These are phyloP conservation scores for Coemansia javaensis DNA, from an alignment of 192 early-diverging fungal genomes.

Conservation along the genomic window DNA sequence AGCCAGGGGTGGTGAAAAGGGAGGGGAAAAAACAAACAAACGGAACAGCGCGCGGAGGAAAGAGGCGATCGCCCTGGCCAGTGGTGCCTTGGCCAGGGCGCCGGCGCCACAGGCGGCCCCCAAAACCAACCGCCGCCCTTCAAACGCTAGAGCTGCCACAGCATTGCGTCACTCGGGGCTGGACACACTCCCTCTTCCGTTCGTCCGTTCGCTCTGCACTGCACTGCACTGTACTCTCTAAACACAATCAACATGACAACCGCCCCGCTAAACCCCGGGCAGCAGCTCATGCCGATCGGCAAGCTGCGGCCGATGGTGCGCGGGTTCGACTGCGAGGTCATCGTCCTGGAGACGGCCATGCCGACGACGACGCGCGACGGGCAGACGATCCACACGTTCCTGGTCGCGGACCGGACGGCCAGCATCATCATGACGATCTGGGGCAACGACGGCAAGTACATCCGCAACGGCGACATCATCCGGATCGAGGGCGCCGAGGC, in stretches of 20 bases:
- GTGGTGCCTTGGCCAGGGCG: too few species aligned
- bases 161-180: too few species aligned
- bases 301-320: constrained; percentile 58
- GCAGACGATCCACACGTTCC: constrained; percentile 55
- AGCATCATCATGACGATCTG: constrained; percentile 58
- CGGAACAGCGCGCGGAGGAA: too few species aligned
- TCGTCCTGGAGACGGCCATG: constrained; percentile 58
- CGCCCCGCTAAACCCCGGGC: constrained; percentile 35
- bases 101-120: too few species aligned
- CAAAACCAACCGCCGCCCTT: too few species aligned
- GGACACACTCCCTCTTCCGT: too few species aligned
- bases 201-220: not conserved
- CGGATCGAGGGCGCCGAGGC: constrained; percentile 51
- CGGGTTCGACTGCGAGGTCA: constrained; percentile 60
- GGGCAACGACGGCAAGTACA: constrained; percentile 49
- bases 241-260: too few species aligned
- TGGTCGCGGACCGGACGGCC: constrained; percentile 58
- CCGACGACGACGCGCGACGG: constrained; percentile 51
- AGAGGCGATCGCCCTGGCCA: too few species aligned
- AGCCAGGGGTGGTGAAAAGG: too few species aligned
- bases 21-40: too few species aligned
- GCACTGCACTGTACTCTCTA: too few species aligned
- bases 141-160: too few species aligned
- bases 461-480: constrained; percentile 60
- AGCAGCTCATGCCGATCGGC: constrained; percentile 35